These are phyloP conservation scores for Sungouiella thailandica DNA, from an alignment of 805 yeast species.

Conservation along the genomic window DNA sequence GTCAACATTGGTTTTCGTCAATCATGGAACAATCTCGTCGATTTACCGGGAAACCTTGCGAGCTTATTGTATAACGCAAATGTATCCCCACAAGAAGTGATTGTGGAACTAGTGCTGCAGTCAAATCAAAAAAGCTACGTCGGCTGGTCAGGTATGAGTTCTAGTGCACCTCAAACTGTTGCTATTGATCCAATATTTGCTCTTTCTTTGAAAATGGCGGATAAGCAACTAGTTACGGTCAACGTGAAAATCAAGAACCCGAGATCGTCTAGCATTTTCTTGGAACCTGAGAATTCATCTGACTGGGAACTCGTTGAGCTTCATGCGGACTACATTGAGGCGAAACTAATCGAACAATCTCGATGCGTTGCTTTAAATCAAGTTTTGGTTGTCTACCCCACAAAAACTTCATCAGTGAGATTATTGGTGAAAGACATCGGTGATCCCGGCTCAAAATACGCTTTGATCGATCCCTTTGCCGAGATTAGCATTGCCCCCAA, in stretches of 20 bases:
- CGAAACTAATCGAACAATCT: conserved; percentile 70
- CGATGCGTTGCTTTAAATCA: conserved; percentile 64
- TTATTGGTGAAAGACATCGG: conserved; percentile 46
- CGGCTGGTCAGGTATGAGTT: conserved; percentile 66
- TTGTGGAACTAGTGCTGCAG: conserved; percentile 40
- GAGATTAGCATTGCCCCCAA: conserved; percentile 77
- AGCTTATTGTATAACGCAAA: conserved; percentile 45
- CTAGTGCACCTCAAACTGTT: conserved; percentile 27
- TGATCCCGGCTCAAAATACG: conserved; percentile 37
- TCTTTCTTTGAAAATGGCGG: conserved; percentile 40
- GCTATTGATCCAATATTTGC: conserved; percentile 73
- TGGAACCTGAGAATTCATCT: conserved; percentile 70
- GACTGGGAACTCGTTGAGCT: conserved; percentile 92
- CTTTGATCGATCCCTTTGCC: conserved; percentile 56
- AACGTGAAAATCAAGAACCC: conserved; percentile 45
- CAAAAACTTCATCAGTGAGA: conserved; percentile 54
- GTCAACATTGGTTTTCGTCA: conserved; percentile 26
- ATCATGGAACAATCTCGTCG: conserved; percentile 46
- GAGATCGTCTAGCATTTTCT: conserved; percentile 56
- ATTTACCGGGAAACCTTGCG: conserved; percentile 47
- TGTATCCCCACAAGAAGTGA: conserved; percentile 53
- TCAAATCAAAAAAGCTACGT: conserved; percentile 32
- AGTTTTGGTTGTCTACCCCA: conserved; percentile 63
- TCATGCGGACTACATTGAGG: conserved; percentile 74
- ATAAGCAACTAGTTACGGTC: conserved; percentile 34